phyloP scores from a whole-genome alignment of 441 rosid genomes.

The Mallotus japonicus region DNA sequence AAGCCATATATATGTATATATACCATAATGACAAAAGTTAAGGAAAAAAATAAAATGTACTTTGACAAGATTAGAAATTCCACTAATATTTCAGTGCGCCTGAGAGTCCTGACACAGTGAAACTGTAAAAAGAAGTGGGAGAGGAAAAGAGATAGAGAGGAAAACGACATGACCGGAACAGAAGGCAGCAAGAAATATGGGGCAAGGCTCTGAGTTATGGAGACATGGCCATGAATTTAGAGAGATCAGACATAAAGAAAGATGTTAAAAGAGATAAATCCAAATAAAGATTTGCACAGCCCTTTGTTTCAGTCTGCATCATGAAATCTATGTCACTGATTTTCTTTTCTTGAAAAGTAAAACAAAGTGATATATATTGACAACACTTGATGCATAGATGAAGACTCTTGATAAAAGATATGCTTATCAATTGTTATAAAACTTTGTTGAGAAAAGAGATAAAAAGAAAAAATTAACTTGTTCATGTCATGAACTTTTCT shows the following conservation, averaged over 20 bases:
- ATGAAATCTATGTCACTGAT: too few relatives aligned
- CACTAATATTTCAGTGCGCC: constrained; percentile 9
- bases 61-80: background rate
- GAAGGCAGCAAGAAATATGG: background rate
- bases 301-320: too few relatives aligned
- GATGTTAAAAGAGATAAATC: too few relatives aligned
- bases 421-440: background rate
- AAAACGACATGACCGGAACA: constrained; percentile 12
- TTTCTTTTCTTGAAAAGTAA: too few relatives aligned
- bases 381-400: too few relatives aligned
- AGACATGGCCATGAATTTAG: background rate
- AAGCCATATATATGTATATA: background rate
- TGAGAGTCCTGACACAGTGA: background rate
- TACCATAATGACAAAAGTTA: background rate
- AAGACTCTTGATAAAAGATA: background rate
- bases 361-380: too few relatives aligned
- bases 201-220: background rate
- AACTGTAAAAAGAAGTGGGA: constrained; percentile 12
- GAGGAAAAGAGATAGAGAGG: background rate
- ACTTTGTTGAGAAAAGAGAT: background rate
- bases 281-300: too few relatives aligned
- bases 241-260: too few relatives aligned
- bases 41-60: background rate
- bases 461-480: background rate
- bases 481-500: background rate